These are phyloP conservation scores for Gentiana straminea DNA, from an alignment of 257 asterid genomes.

Conservation along the genomic window DNA sequence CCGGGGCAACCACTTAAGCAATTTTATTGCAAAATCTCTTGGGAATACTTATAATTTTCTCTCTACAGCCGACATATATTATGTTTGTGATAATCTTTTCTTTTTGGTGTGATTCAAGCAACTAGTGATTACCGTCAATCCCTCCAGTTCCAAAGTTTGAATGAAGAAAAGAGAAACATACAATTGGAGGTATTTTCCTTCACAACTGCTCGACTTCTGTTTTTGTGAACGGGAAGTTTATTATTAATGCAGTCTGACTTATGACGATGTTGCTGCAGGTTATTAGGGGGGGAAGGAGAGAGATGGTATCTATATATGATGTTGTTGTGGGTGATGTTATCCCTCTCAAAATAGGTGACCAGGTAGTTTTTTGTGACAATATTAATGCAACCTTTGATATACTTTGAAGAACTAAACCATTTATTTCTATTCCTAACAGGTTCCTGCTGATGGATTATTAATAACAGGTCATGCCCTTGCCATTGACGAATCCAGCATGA, in stretches of 20 bases:
- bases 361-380: constrained; percentile 36
- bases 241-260: not conserved
- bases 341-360: constrained; percentile 93
- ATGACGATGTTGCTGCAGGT: constrained; percentile 36
- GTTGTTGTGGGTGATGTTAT: constrained; percentile 89
- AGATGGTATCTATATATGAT: constrained; percentile 72
- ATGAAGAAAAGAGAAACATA: constrained; percentile 86
- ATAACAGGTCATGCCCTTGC: constrained; percentile 82
- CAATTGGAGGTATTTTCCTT: constrained; percentile 60
- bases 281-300: constrained; percentile 80
- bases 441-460: constrained; percentile 89
- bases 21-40: too few species aligned
- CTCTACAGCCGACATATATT: too few species aligned
- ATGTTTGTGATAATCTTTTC: too few species aligned
- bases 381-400: not conserved
- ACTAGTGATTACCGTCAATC: constrained; percentile 92
- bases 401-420: constrained; percentile 4
- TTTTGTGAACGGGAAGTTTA: constrained; percentile 5
- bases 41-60: too few species aligned
- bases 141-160: constrained; percentile 83
- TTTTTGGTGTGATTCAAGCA: constrained; percentile 31
- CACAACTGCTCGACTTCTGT: constrained; percentile 2
- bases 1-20: too few species aligned
- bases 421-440: constrained; percentile 30
- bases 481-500: constrained; percentile 98